Evolutionary conservation across 441 rosid genomes (phyloP).

Genomic region (Cnidoscolus chayamansa): DNA sequence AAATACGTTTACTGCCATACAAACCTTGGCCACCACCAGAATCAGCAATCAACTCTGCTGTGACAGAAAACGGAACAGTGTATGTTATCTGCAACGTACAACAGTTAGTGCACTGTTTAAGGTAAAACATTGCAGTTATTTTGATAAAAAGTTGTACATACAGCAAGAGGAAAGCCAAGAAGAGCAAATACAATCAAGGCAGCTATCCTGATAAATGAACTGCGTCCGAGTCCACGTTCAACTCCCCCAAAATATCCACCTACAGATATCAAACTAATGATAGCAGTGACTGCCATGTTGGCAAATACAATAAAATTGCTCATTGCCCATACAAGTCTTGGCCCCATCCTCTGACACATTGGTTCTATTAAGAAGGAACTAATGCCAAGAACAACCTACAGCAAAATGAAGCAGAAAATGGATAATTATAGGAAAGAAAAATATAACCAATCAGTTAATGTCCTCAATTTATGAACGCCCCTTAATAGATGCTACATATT

Average conservation of each 20-base stretch:
- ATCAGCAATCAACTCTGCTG: conserved; percentile 91
- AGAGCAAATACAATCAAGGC: conserved; percentile 76
- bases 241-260: conserved; percentile 49
- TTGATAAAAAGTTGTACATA: conserved; percentile 36
- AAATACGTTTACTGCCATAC: conserved; percentile 22
- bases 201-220: conserved; percentile 56
- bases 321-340: conserved; percentile 82
- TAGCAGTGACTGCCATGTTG: conserved; percentile 77
- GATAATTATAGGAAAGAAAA: conserved; percentile 11
- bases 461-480: conserved; percentile 6
- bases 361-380: conserved; percentile 86
- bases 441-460: background rate
- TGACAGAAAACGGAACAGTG: conserved; percentile 89
- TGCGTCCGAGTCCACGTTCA: conserved; percentile 56
- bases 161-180: conserved; percentile 96
- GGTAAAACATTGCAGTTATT: background rate
- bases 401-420: conserved; percentile 8
- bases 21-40: conserved; percentile 96
- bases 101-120: conserved; percentile 14
- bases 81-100: conserved; percentile 65
- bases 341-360: conserved; percentile 77
- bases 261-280: conserved; percentile 67
- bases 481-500: background rate
- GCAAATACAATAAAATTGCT: conserved; percentile 79
- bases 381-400: conserved; percentile 87